Percentiles rank a stretch among this genome's conserved stretches.
phyloP scores from a whole-genome alignment of 139 green algal species.

The Chlorella sp. region DNA sequence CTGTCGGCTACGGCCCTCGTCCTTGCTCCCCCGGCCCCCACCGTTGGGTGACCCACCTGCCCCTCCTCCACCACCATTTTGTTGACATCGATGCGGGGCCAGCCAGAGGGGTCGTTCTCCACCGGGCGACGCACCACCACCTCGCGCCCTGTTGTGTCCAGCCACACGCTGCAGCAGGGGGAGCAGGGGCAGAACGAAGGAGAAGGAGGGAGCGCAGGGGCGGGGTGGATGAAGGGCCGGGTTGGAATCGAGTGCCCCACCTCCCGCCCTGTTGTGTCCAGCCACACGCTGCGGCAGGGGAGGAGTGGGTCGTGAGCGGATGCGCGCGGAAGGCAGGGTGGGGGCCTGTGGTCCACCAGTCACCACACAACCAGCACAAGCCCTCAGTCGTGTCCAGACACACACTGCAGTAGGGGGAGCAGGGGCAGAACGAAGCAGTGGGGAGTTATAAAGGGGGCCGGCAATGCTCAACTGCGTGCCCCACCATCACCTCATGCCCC shows the following conservation, averaged over 20 bases:
- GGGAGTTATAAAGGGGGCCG: too few relatives aligned
- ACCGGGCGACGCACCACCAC: slow-evolving; percentile 48
- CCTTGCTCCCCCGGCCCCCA: too few relatives aligned
- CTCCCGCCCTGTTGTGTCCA: neutral
- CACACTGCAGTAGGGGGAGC: slow-evolving; percentile 62
- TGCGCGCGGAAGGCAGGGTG: neutral
- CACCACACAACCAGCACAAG: slow-evolving; percentile 54
- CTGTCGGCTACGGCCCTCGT: too few relatives aligned
- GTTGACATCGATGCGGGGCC: slow-evolving; percentile 53
- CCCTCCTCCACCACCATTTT: neutral
- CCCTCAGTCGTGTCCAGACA: slow-evolving; percentile 86
- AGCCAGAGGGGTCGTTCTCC: slow-evolving; percentile 56
- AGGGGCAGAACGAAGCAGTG: neutral
- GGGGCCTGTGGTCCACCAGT: neutral
- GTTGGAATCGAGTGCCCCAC: neutral
- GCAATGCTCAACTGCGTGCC: too few relatives aligned
- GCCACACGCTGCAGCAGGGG: slow-evolving; percentile 72
- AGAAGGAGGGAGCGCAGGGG: too few relatives aligned
- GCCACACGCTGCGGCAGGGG: neutral
- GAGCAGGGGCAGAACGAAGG: neutral
- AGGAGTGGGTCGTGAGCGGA: neutral
- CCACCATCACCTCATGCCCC: neutral
- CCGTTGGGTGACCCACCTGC: too few relatives aligned
- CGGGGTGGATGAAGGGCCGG: neutral
- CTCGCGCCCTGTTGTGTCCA: slow-evolving; percentile 82